Percentiles rank a stretch among this genome's conserved stretches.
Evolutionary conservation across 352 stramenopile species (phyloP).

Genomic region (Phytophthora pluvialis): DNA sequence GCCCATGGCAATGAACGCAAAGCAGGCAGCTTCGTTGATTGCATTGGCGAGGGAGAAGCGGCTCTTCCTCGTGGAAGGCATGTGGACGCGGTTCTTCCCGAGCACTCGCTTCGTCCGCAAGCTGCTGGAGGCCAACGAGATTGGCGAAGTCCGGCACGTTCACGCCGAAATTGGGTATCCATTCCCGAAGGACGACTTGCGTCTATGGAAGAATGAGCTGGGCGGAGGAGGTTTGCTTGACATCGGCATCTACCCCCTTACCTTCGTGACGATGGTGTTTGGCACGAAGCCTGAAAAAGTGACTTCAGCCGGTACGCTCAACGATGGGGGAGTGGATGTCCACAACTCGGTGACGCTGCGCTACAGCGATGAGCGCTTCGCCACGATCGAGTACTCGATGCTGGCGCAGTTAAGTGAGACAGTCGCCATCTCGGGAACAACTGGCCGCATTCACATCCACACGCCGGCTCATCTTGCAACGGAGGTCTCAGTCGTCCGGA

Average conservation of each 20-base stretch:
- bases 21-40: slow-evolving; percentile 73
- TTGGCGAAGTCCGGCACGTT: slow-evolving; percentile 60
- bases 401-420: slow-evolving; percentile 72
- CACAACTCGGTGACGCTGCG: slow-evolving; percentile 66
- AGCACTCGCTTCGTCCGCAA: slow-evolving; percentile 55
- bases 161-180: slow-evolving; percentile 58
- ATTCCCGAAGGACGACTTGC: slow-evolving; percentile 38
- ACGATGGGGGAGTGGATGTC: slow-evolving; percentile 58
- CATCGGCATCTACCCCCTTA: slow-evolving; percentile 82
- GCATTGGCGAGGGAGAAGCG: slow-evolving; percentile 55
- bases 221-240: slow-evolving; percentile 79
- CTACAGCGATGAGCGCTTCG: slow-evolving; percentile 58
- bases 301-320: slow-evolving; percentile 53
- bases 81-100: slow-evolving; percentile 91
- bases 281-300: slow-evolving; percentile 54
- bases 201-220: slow-evolving; percentile 70
- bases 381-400: slow-evolving; percentile 68
- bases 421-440: slow-evolving; percentile 70
- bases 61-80: slow-evolving; percentile 83
- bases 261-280: slow-evolving; percentile 74
- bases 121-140: slow-evolving; percentile 43
- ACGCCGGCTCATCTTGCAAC: slow-evolving; percentile 55
- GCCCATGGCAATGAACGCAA: slow-evolving; percentile 81
- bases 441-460: slow-evolving; percentile 66
- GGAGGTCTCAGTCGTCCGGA: slow-evolving; percentile 41